phyloP scores from a whole-genome alignment of 1,284 basidiomycete genomes.

The Sanghuangporus sanghuang region DNA sequence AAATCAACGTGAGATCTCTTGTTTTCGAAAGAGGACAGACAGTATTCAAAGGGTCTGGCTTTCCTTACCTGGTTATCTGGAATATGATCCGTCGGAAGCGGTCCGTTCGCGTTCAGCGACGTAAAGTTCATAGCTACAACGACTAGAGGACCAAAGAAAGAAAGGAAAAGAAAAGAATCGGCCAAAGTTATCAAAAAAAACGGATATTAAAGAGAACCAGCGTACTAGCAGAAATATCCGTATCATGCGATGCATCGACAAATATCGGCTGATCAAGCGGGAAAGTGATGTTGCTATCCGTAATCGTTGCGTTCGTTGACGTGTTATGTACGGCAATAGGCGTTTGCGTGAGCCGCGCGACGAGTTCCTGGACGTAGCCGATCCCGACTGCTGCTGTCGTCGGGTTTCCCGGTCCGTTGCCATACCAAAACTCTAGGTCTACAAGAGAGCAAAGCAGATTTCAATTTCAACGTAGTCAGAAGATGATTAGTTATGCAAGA shows the following conservation, averaged over 20 bases:
- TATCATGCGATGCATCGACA: slow-evolving; percentile 79
- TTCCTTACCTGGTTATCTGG: slow-evolving; percentile 41
- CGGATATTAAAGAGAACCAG: background rate
- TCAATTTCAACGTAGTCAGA: slow-evolving; percentile 29
- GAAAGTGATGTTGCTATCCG: slow-evolving; percentile 60
- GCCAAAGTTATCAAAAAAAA: background rate
- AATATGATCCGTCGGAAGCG: slow-evolving; percentile 53
- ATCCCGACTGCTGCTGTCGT: slow-evolving; percentile 60
- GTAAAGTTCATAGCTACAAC: slow-evolving; percentile 60
- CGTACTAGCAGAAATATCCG: slow-evolving; percentile 36
- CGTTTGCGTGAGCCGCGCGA: slow-evolving; percentile 66
- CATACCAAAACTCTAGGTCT: slow-evolving; percentile 41
- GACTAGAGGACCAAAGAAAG: slow-evolving; percentile 29
- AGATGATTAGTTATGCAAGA: background rate
- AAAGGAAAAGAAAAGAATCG: slow-evolving; percentile 29
- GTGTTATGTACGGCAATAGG: slow-evolving; percentile 58
- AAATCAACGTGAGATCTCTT: background rate
- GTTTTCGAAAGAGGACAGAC: background rate
- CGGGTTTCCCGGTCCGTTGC: slow-evolving; percentile 49
- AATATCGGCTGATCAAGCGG: slow-evolving; percentile 64
- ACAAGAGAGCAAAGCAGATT: slow-evolving; percentile 26
- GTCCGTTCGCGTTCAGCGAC: slow-evolving; percentile 46
- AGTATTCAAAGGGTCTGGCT: background rate
- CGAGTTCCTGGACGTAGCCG: slow-evolving; percentile 79
- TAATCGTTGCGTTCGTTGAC: slow-evolving; percentile 76